Conservation (phyloP, 495 filamentous ascomycete genomes). For the Neurospora hispaniola region DNA sequence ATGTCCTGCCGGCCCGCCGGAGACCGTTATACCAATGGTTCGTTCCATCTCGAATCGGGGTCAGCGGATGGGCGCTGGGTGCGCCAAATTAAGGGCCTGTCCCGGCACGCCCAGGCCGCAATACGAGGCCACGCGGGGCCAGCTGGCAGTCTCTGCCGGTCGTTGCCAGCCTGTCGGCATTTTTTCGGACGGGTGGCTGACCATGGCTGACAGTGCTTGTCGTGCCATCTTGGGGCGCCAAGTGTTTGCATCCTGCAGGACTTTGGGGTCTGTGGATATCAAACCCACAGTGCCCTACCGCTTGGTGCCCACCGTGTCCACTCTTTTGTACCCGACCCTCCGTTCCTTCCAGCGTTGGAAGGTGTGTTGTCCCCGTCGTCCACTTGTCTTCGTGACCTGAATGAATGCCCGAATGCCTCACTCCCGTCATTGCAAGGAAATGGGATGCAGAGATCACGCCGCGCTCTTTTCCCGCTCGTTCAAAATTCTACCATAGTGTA, state of each 20-base stretch:
- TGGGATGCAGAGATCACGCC: neutral
- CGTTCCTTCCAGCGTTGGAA: neutral
- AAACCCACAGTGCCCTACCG: neutral
- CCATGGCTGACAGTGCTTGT: neutral
- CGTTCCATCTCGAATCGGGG: neutral
- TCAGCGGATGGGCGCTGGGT: neutral
- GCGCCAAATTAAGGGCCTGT: neutral
- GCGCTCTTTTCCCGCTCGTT: neutral
- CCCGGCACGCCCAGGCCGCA: neutral
- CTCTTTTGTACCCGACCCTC: neutral
- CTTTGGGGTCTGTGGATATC: neutral
- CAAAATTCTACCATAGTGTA: neutral
- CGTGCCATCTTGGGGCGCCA: neutral
- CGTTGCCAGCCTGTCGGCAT: neutral
- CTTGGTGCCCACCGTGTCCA: neutral
- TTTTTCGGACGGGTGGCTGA: neutral
- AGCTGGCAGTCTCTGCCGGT: neutral
- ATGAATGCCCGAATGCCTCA: no score
- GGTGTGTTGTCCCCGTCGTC: neutral
- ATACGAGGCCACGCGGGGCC: neutral
- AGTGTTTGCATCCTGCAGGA: neutral
- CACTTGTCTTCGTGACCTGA: neutral
- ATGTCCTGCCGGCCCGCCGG: neutral
- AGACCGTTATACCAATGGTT: neutral
- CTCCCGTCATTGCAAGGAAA: neutral